A percentile compares a stretch with the other conserved stretches of the same genome.
Evolutionary conservation across 1,284 basidiomycete genomes (phyloP).

Genomic region (Heterobasidion occidentale): DNA sequence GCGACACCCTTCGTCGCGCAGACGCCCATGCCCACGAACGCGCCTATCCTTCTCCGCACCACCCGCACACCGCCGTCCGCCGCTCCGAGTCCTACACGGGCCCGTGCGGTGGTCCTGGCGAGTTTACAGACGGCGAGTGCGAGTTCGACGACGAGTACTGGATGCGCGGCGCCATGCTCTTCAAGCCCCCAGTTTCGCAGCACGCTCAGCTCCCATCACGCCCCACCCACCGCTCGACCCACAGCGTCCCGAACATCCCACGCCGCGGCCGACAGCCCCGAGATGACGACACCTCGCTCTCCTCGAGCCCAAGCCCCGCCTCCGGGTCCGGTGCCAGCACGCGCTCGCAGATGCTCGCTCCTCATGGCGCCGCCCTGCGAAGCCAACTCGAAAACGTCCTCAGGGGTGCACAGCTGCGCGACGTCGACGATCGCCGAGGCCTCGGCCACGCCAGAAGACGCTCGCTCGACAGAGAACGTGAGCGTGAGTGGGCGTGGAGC

Average conservation of each 20-base stretch:
- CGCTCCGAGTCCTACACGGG: slow-evolving; percentile 8
- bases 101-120: not conserved
- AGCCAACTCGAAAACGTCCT: slow-evolving; percentile 47
- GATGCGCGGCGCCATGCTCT: slow-evolving; percentile 17
- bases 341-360: slow-evolving; percentile 22
- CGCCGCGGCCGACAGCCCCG: not conserved
- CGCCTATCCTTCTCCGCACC: slow-evolving; percentile 12
- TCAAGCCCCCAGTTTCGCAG: slow-evolving; percentile 11
- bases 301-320: not conserved
- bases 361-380: slow-evolving; percentile 49
- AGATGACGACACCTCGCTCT: not conserved
- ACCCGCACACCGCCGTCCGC: slow-evolving; percentile 12
- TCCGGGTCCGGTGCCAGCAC: not conserved
- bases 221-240: slow-evolving; percentile 7
- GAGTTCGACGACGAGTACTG: slow-evolving; percentile 13
- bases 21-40: slow-evolving; percentile 36
- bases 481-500: slow-evolving; percentile 15
- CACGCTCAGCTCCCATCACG: not conserved
- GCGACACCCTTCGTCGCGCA: slow-evolving; percentile 39
- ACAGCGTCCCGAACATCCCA: slow-evolving; percentile 7
- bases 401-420: slow-evolving; percentile 15
- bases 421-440: slow-evolving; percentile 18
- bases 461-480: slow-evolving; percentile 8
- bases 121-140: not conserved
- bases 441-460: slow-evolving; percentile 6